Evolutionary conservation across 176 grass and related monocot genomes (phyloP).

Genomic region (Phoenix roebelenii): DNA sequence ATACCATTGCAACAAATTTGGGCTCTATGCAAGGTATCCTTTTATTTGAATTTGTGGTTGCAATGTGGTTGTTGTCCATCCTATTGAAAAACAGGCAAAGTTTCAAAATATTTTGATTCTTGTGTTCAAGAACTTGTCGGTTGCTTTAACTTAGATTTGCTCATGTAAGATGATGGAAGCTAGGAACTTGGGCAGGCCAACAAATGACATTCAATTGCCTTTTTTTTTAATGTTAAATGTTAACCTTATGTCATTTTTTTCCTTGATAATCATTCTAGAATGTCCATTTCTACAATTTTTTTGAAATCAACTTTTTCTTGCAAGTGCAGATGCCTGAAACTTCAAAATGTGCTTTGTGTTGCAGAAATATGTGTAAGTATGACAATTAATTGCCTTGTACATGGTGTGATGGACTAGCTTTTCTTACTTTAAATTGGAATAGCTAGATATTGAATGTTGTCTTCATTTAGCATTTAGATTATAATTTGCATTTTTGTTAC

Average conservation of each 20-base stretch:
- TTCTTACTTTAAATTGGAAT: not conserved
- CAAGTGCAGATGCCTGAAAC: slow-evolving; percentile 28
- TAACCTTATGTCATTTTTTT: too few species aligned
- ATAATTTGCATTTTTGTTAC: not conserved
- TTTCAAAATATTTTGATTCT: not conserved
- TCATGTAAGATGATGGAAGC: slow-evolving; percentile 11
- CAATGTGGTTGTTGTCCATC: not conserved
- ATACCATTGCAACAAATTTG: slow-evolving; percentile 53
- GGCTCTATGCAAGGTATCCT: slow-evolving; percentile 24
- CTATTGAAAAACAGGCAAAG: not conserved
- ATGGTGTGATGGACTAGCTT: not conserved
- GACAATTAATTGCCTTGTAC: not conserved
- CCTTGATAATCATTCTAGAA: too few species aligned
- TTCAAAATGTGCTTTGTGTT: slow-evolving; percentile 61
- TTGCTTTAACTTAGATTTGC: not conserved
- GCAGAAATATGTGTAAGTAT: slow-evolving; percentile 52
- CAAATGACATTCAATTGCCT: not conserved
- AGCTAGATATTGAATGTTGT: not conserved
- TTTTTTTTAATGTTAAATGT: not conserved
- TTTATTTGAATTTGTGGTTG: not conserved
- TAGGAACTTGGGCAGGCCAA: not conserved
- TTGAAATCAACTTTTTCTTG: too few species aligned
- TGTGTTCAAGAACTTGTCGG: not conserved
- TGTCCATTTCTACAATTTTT: too few species aligned
- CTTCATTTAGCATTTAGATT: not conserved